Conservation (phyloP, 768 basidiomycete genomes). For the Suillus alpinus region DNA sequence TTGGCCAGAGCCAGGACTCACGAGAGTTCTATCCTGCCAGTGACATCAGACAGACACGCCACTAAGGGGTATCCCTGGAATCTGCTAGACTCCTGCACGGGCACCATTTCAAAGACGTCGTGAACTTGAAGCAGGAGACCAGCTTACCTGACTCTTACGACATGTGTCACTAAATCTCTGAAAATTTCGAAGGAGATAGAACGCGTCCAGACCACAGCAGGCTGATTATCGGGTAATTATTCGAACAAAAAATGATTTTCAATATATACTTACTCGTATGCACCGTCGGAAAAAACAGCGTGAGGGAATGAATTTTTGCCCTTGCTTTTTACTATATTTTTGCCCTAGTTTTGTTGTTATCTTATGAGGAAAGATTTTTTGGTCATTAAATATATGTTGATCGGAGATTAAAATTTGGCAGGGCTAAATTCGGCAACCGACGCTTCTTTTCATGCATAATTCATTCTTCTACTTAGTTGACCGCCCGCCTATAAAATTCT, state of each 20-base stretch:
- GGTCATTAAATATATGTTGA: not conserved
- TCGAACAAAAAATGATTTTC: not conserved
- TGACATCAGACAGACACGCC: not conserved
- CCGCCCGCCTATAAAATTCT: constrained; percentile 1
- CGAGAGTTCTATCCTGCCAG: not conserved
- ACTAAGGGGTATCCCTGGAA: not conserved
- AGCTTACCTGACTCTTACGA: not conserved
- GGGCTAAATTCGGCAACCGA: not conserved
- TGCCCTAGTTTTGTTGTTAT: not conserved
- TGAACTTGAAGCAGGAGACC: not conserved
- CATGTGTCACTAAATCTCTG: not conserved
- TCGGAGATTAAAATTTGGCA: not conserved
- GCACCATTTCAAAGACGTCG: not conserved
- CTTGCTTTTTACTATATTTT: not conserved
- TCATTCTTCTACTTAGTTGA: not conserved
- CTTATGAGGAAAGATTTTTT: not conserved
- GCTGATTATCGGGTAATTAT: not conserved
- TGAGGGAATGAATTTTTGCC: not conserved
- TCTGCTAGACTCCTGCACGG: not conserved
- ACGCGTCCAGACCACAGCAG: not conserved
- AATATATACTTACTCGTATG: not conserved
- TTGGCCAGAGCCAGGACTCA: not conserved
- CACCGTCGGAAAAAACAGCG: not conserved
- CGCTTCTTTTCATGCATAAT: constrained; percentile 3
- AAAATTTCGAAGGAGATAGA: not conserved